Evolutionary conservation across 2,329 filamentous ascomycete genomes (phyloP).

Genomic region (Orbilia ellipsospora): DNA sequence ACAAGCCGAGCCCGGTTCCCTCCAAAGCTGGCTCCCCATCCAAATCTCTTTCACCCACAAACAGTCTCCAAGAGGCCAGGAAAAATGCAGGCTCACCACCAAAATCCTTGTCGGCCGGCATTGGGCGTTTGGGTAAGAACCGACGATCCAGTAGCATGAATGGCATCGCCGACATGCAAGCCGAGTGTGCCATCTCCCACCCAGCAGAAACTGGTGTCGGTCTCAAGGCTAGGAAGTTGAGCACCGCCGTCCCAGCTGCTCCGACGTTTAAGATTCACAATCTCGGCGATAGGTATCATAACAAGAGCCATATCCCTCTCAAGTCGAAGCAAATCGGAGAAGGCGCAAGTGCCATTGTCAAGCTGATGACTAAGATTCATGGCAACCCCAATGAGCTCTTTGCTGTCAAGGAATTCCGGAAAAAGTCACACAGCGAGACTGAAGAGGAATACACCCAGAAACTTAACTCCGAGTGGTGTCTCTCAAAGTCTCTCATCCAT

Average conservation of each 20-base stretch:
- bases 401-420: constrained; percentile 88
- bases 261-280: constrained; percentile 72
- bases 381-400: constrained; percentile 74
- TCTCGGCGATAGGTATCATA: constrained; percentile 75
- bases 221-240: constrained; percentile 81
- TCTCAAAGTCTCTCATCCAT: constrained; percentile 84
- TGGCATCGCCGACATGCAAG: constrained; percentile 60
- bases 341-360: constrained; percentile 84
- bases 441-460: constrained; percentile 83
- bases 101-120: constrained; percentile 56
- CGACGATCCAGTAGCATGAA: constrained; percentile 67
- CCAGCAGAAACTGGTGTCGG: constrained; percentile 77
- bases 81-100: constrained; percentile 55
- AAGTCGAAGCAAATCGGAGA: constrained; percentile 76
- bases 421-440: constrained; percentile 75
- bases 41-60: constrained; percentile 67
- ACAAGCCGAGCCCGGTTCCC: constrained; percentile 58
- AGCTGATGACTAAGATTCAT: constrained; percentile 77
- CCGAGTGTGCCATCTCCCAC: constrained; percentile 62
- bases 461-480: constrained; percentile 90
- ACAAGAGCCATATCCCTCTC: constrained; percentile 67
- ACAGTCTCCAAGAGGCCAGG: constrained; percentile 64
- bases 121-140: constrained; percentile 60
- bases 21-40: constrained; percentile 62
- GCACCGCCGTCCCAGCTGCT: constrained; percentile 73